phyloP scores from a whole-genome alignment of 2,329 filamentous ascomycete genomes.

The Sporothrix inflata region DNA sequence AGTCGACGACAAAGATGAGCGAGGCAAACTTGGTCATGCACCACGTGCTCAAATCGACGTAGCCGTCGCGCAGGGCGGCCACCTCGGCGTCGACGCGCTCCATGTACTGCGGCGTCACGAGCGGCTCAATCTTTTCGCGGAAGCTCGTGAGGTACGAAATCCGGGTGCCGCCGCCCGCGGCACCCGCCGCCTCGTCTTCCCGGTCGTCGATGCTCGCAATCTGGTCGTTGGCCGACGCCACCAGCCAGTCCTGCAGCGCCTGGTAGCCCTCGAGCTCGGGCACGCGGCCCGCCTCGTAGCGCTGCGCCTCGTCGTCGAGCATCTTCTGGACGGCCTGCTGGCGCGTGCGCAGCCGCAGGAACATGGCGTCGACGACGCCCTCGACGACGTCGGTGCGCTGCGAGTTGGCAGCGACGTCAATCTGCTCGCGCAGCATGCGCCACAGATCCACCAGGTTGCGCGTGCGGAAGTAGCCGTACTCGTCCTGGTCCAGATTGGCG shows the following conservation, averaged over 20 bases:
- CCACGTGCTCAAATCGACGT: conserved; percentile 92
- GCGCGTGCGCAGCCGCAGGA: conserved; percentile 77
- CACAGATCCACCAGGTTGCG: conserved; percentile 93
- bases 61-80: conserved; percentile 78
- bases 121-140: conserved; percentile 76
- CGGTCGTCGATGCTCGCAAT: conserved; percentile 97
- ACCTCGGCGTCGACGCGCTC: conserved; percentile 75
- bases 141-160: conserved; percentile 86
- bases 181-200: conserved; percentile 58
- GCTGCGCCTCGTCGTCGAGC: conserved; percentile 80
- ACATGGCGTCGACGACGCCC: conserved; percentile 95
- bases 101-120: conserved; percentile 80
- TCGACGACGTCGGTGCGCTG: conserved; percentile 88
- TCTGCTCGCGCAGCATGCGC: conserved; percentile 95
- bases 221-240: conserved; percentile 96
- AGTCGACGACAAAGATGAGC: conserved; percentile 89
- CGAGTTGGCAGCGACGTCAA: conserved; percentile 81
- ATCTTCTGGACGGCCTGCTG: conserved; percentile 87
- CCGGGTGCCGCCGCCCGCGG: conserved; percentile 42
- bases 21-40: conserved; percentile 86
- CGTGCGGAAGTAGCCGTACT: conserved; percentile 89
- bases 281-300: conserved; percentile 64
- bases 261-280: conserved; percentile 70
- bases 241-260: conserved; percentile 89
- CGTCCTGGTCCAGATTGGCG: conserved; percentile 78